Conservation (phyloP, 192 early-diverging fungal species). For the Phycomyces blakesleeanus region DNA sequence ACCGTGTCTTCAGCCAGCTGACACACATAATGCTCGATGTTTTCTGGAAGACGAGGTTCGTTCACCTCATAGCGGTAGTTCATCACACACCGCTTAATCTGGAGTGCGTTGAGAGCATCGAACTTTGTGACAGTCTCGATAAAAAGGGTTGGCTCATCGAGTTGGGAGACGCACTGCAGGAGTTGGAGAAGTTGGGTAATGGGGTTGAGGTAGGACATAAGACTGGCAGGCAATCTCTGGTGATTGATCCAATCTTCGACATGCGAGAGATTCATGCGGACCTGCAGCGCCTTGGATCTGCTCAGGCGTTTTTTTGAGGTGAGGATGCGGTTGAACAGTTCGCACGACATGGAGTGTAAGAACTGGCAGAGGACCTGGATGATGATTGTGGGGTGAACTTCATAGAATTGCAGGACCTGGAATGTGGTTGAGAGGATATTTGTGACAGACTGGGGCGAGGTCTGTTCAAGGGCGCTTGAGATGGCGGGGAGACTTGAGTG, state of each 20-base stretch:
- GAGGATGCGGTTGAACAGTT: constrained; percentile 86
- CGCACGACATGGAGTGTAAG: constrained; percentile 71
- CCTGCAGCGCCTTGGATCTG: constrained; percentile 77
- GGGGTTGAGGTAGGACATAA: constrained; percentile 56
- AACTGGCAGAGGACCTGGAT: constrained; percentile 73
- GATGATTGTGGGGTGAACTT: constrained; percentile 72
- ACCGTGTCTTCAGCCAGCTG: constrained; percentile 67
- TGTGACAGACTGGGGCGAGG: constrained; percentile 74
- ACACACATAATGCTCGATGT: constrained; percentile 73
- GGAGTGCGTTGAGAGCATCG: constrained; percentile 62
- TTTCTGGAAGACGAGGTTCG: constrained; percentile 66
- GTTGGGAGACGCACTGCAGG: constrained; percentile 71
- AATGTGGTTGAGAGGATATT: constrained; percentile 68
- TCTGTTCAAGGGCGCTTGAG: too few relatives aligned
- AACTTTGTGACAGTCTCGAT: constrained; percentile 69
- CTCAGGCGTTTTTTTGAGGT: constrained; percentile 67
- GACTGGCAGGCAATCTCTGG: constrained; percentile 39
- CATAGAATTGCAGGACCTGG: constrained; percentile 64
- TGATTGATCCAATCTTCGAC: constrained; percentile 84
- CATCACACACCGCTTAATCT: constrained; percentile 71
- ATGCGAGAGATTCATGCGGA: constrained; percentile 77
- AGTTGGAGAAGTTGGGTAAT: constrained; percentile 79
- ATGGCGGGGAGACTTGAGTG: constrained; percentile 54
- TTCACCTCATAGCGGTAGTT: constrained; percentile 88
- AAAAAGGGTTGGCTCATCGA: constrained; percentile 66